Evolutionary conservation across 164 flowering plant genomes (phyloP).

Genomic region (Vitis rupestris): DNA sequence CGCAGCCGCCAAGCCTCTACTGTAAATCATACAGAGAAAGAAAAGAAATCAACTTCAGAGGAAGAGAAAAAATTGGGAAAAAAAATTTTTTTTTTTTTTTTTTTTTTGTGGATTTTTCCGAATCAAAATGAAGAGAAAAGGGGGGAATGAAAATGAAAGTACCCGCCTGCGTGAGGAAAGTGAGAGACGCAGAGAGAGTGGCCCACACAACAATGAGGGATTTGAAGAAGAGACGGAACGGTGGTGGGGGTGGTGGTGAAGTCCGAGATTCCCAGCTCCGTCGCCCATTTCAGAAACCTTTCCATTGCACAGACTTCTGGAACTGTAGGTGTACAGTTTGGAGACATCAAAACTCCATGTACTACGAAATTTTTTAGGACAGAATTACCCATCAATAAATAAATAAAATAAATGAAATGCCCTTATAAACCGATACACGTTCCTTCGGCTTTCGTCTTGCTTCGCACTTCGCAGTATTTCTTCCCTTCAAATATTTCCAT

Average conservation of each 20-base stretch:
- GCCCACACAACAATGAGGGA: constrained; percentile 49
- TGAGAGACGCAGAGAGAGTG: constrained; percentile 55
- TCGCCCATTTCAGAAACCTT: constrained; percentile 66
- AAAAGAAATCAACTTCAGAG: neutral
- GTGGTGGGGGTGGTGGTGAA: constrained; percentile 12
- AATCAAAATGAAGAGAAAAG: constrained; percentile 4
- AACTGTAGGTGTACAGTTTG: too few species aligned
- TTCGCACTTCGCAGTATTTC: too few species aligned
- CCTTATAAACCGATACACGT: too few species aligned
- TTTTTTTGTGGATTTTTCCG: neutral
- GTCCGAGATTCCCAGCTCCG: constrained; percentile 66
- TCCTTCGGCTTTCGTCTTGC: too few species aligned
- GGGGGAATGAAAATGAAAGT: neutral
- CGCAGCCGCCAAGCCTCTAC: constrained; percentile 78
- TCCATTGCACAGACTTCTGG: constrained; percentile 15
- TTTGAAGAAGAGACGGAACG: neutral
- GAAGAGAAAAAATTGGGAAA: too few species aligned
- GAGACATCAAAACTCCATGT: too few species aligned
- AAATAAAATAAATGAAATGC: too few species aligned
- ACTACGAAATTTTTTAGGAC: too few species aligned
- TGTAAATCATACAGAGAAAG: constrained; percentile 17
- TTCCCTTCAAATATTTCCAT: too few species aligned
- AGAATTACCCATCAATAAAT: too few species aligned
- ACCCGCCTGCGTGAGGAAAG: constrained; percentile 86
- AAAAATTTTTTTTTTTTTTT: too few species aligned